Evolutionary conservation across 164 flowering plant genomes (phyloP).

Genomic region (Platanus orientalis): DNA sequence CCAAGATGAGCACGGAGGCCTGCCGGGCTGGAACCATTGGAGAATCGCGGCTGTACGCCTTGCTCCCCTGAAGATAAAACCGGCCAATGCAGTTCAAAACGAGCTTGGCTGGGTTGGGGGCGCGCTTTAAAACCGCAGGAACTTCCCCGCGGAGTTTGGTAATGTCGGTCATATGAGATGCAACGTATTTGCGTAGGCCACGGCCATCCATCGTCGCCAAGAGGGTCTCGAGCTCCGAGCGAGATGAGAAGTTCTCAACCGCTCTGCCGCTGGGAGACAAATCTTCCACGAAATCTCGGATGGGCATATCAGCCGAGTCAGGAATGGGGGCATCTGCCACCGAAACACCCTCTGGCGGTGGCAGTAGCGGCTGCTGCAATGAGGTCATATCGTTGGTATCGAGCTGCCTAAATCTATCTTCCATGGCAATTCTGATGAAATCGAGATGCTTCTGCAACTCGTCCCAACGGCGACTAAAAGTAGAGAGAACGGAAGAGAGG

Average conservation of each 20-base stretch:
- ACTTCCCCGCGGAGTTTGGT: conserved; percentile 34
- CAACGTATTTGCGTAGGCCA: conserved; percentile 35
- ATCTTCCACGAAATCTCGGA: background rate
- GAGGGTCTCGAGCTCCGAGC: conserved; percentile 26
- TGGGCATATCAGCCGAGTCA: background rate
- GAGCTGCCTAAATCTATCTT: conserved; percentile 6
- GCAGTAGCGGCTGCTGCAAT: background rate
- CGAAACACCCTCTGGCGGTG: background rate
- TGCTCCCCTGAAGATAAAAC: conserved; percentile 49
- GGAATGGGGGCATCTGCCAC: background rate
- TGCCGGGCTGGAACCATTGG: conserved; percentile 32
- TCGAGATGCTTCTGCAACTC: conserved; percentile 42
- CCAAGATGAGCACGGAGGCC: conserved; percentile 37
- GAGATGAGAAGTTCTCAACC: background rate
- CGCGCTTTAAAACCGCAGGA: conserved; percentile 36
- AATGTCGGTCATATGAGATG: conserved; percentile 14
- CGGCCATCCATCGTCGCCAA: conserved; percentile 35
- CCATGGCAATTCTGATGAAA: conserved; percentile 26
- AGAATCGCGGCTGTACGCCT: conserved; percentile 34
- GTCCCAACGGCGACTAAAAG: conserved; percentile 32
- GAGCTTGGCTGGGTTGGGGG: conserved; percentile 36
- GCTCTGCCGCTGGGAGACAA: background rate
- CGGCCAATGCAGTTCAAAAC: conserved; percentile 46
- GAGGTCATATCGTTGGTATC: background rate
- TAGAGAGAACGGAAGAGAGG: conserved; percentile 30